Evolutionary conservation across 2,329 filamentous ascomycete species (phyloP).

Genomic region (Monilinia vaccinii-corymbosi): DNA sequence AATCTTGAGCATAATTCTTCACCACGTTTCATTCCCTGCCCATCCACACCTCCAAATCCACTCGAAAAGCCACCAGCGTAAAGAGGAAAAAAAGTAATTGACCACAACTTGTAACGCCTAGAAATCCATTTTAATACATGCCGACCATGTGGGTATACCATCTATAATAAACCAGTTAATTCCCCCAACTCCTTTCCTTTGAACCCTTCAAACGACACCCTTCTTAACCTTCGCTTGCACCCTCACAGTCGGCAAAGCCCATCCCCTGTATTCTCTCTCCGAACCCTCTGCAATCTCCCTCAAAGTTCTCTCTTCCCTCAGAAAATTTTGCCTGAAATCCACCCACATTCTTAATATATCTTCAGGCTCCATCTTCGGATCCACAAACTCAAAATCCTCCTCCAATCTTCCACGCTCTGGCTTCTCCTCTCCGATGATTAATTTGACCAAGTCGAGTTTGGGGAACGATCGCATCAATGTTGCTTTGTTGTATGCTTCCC

Average conservation of each 20-base stretch:
- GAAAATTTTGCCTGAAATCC: conserved; percentile 23
- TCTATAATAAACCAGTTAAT: not conserved
- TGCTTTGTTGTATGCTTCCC: conserved; percentile 44
- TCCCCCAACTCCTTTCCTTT: not conserved
- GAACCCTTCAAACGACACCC: not conserved
- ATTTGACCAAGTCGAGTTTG: conserved; percentile 22
- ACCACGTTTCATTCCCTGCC: not conserved
- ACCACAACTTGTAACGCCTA: not conserved
- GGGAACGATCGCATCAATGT: conserved; percentile 36
- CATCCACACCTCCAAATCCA: not conserved
- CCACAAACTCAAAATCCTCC: conserved; percentile 17
- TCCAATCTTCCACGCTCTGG: not conserved
- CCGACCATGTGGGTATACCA: not conserved
- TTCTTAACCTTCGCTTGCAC: conserved; percentile 15
- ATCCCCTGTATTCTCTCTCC: conserved; percentile 19
- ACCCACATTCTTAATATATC: conserved; percentile 21
- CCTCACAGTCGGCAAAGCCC: conserved; percentile 21
- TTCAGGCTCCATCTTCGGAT: conserved; percentile 18
- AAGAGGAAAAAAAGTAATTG: not conserved
- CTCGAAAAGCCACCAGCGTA: not conserved
- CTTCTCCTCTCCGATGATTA: conserved; percentile 17
- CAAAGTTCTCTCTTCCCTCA: conserved; percentile 21
- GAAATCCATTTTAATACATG: not conserved
- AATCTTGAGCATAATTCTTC: too few species aligned
- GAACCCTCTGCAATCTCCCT: conserved; percentile 19